Evolutionary conservation across 1,139 yeast species (phyloP).

Genomic region (Yamadazyma dushanensis): DNA sequence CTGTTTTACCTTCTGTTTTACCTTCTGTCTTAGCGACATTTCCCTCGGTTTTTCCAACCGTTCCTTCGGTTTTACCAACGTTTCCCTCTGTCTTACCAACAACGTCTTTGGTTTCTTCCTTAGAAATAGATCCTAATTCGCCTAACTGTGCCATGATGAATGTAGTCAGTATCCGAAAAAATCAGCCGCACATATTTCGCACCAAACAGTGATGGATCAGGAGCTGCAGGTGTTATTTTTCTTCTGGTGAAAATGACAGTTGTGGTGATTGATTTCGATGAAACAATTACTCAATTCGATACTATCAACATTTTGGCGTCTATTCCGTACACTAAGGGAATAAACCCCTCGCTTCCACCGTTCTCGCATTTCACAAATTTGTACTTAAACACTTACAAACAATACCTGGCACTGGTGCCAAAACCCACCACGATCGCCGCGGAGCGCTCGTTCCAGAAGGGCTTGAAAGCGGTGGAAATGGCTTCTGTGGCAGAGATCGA

Average conservation of each 20-base stretch:
- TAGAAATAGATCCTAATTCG: conserved; percentile 22
- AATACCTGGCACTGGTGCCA: conserved; percentile 19
- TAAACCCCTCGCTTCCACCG: conserved; percentile 30
- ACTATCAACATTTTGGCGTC: conserved; percentile 55
- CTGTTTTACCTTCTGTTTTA: conserved; percentile 15
- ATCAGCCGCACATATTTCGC: too few species aligned
- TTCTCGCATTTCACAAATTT: conserved; percentile 47
- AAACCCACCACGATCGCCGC: conserved; percentile 21
- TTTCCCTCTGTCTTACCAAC: conserved; percentile 14
- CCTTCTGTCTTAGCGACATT: conserved; percentile 17
- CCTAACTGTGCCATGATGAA: conserved; percentile 16
- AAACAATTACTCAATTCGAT: conserved; percentile 60
- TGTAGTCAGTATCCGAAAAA: too few species aligned
- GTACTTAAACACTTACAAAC: conserved; percentile 41
- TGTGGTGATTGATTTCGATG: conserved; percentile 68
- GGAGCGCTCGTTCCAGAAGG: conserved; percentile 48
- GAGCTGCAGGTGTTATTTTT: background rate
- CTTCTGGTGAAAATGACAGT: conserved; percentile 1
- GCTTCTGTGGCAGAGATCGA: conserved; percentile 51
- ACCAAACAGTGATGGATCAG: background rate
- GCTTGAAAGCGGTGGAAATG: conserved; percentile 48
- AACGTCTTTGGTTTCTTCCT: conserved; percentile 16
- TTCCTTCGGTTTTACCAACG: conserved; percentile 16
- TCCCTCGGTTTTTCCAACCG: conserved; percentile 14
- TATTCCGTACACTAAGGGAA: conserved; percentile 44